Conservation (phyloP, 805 yeast genomes). For the Kuraishia ogatae region DNA sequence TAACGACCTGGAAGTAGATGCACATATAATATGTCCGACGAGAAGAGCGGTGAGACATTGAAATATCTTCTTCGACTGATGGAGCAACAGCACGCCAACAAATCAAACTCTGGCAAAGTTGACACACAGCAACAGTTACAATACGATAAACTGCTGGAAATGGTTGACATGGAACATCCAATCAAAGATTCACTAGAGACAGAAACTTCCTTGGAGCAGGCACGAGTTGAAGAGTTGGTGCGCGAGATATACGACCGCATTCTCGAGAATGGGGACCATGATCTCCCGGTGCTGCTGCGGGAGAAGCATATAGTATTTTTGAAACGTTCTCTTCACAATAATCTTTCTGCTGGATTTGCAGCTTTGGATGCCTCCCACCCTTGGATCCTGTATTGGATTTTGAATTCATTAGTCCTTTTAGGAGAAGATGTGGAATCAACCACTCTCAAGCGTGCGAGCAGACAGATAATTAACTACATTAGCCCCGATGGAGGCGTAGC, state of each 20-base stretch:
- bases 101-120: not conserved
- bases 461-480: constrained; percentile 21
- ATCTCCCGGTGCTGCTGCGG: constrained; percentile 18
- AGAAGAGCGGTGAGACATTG: not conserved
- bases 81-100: not conserved
- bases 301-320: constrained; percentile 36
- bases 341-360: constrained; percentile 41
- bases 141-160: constrained; percentile 14
- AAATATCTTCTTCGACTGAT: not conserved
- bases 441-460: constrained; percentile 15
- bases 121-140: not conserved
- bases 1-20: not conserved
- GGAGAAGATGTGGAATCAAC: constrained; percentile 20
- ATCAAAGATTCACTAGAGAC: constrained; percentile 16
- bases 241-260: constrained; percentile 21
- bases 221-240: constrained; percentile 27
- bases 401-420: constrained; percentile 42
- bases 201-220: constrained; percentile 28
- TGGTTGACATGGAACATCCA: constrained; percentile 12
- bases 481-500: constrained; percentile 59
- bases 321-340: constrained; percentile 26
- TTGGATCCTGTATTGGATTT: constrained; percentile 84
- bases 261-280: constrained; percentile 20
- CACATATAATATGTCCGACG: not conserved
- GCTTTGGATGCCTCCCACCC: constrained; percentile 84